Base-by-base conservation (phyloP, 495 filamentous ascomycete species). In the Clavariopsis aquatica region DNA sequence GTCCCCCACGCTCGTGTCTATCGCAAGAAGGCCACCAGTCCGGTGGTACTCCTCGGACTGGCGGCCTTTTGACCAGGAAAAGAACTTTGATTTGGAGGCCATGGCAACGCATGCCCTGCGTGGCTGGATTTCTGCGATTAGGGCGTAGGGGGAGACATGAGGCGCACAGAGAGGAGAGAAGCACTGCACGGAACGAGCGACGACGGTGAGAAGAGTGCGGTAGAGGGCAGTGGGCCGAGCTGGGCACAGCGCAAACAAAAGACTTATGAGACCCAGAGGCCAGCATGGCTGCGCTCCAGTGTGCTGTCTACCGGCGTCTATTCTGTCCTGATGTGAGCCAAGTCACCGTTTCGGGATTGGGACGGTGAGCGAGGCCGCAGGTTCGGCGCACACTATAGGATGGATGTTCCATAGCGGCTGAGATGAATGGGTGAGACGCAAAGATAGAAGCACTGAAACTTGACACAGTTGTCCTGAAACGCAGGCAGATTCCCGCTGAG, bases 11-110 rank as follows among this genome's bases (percentile, higher is more conserved):
- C 55, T 52, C 9, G 59, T 67, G 22, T 60, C 68, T 12, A 70
- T 64, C 6, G 64, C 47, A n/a, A 70, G 43, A 6, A 66, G 54
- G 4, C 67, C 67, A 23, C 68, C 63, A 5, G 67, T 55, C 12
- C 69, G 65, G 59, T 70, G 52, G 27, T 64, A 57, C 13, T 64
- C 15, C 0, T 63, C 55, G 29, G 67, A 66, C 23, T 69, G 62
- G 52, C 74, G 72, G 26, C 72, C 72, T 52, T 76, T 76, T 26
- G 74, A 72, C 74, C 74, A 76, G 46, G 74, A 74, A 43, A 75
- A 74, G 65, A 75, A 72, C 49, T 73, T 75, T 17, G 57, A 22
- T 27, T 51, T 56, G 43, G 73, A 71, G 5, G 72, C 69, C 74
- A 76, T 76, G 9, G 52, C 58, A 28, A 31, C 52, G 56, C 62